Conservation (phyloP, 441 rosid species). For the Monsonia emarginata region DNA sequence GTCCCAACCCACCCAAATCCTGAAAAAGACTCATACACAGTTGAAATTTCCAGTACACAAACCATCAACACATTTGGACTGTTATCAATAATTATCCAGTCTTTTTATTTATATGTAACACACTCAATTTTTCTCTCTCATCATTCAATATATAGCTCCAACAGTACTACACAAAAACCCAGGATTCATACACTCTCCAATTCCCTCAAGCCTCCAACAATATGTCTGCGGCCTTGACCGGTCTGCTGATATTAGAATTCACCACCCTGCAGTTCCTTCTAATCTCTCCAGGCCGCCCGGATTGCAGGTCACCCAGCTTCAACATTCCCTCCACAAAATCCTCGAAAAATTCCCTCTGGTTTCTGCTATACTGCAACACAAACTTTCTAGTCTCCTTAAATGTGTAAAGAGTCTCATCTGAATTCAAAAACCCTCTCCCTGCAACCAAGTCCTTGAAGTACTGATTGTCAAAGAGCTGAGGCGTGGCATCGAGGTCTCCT, state of each 20-base stretch:
- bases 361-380: constrained; percentile 40
- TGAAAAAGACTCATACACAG: too few species aligned
- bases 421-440: constrained; percentile 75
- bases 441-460: constrained; percentile 71
- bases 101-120: too few species aligned
- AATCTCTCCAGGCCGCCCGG: constrained; percentile 60
- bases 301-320: constrained; percentile 74
- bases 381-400: constrained; percentile 35
- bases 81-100: too few species aligned
- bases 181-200: too few species aligned
- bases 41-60: too few species aligned
- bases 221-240: constrained; percentile 17
- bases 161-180: too few species aligned
- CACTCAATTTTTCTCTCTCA: too few species aligned
- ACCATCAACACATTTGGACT: too few species aligned
- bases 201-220: constrained; percentile 23
- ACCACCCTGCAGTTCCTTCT: constrained; percentile 58
- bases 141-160: too few species aligned
- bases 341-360: constrained; percentile 44
- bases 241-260: constrained; percentile 18
- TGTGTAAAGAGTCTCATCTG: constrained; percentile 69
- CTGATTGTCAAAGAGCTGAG: constrained; percentile 49
- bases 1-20: too few species aligned
- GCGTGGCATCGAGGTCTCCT: constrained; percentile 63
- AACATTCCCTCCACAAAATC: constrained; percentile 76